phyloP scores from a whole-genome alignment of 192 early-diverging fungal species.

The Entomortierella parvispora region DNA sequence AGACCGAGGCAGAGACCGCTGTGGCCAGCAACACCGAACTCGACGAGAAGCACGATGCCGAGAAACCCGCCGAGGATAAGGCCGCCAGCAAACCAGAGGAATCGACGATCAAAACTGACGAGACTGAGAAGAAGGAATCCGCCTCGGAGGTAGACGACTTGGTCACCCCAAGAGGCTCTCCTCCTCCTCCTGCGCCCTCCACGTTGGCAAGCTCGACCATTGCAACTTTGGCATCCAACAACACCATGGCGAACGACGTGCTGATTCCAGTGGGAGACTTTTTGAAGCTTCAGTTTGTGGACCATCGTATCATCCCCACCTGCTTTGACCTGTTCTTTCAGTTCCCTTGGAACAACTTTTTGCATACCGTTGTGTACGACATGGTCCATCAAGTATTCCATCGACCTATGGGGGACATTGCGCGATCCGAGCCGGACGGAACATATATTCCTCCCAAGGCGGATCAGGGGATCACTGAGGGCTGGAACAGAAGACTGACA shows the following conservation, averaged over 20 bases:
- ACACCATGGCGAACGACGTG: conserved; percentile 21
- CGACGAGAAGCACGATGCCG: not conserved
- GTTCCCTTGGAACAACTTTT: conserved; percentile 98
- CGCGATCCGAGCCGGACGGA: conserved; percentile 37
- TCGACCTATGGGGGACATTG: conserved; percentile 76
- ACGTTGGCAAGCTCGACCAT: conserved; percentile 18
- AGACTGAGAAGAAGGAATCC: not conserved
- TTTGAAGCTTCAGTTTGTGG: conserved; percentile 75
- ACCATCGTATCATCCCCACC: conserved; percentile 70
- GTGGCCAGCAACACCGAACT: not conserved
- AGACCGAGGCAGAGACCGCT: conserved; percentile 1
- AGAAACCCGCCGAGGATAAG: not conserved
- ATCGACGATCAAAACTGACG: not conserved
- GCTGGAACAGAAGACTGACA: conserved; percentile 46
- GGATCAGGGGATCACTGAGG: conserved; percentile 37
- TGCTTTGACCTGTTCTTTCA: conserved; percentile 90
- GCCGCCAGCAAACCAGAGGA: not conserved
- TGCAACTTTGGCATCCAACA: conserved; percentile 14
- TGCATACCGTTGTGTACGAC: conserved; percentile 98
- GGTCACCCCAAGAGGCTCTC: conserved; percentile 28
- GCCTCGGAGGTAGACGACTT: conserved; percentile 18
- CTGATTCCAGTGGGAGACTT: conserved; percentile 76
- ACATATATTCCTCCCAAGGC: conserved; percentile 39
- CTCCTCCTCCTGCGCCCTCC: conserved; percentile 14
- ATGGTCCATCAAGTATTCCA: conserved; percentile 99